Evolutionary conservation across 177 flowering plant species (phyloP).

Genomic region (Vitis hybrid): DNA sequence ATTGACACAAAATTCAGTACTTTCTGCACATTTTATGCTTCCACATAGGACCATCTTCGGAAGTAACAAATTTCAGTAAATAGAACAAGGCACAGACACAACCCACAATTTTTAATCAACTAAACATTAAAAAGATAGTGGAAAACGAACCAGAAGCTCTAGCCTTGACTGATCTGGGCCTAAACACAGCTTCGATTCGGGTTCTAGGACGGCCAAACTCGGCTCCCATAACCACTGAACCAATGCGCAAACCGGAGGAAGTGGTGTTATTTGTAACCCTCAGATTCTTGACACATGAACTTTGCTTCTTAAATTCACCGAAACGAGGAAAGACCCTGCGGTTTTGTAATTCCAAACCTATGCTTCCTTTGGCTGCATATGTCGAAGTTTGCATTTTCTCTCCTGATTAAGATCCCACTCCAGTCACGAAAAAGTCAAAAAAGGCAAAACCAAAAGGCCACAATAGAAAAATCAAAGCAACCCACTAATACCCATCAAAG

Average conservation of each 20-base stretch:
- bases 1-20: too few relatives aligned
- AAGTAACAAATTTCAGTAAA: too few relatives aligned
- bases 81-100: neutral
- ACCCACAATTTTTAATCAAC: neutral
- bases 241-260: constrained; percentile 27
- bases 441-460: neutral
- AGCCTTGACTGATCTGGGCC: constrained; percentile 58
- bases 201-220: constrained; percentile 33
- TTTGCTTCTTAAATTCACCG: constrained; percentile 22
- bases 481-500: neutral
- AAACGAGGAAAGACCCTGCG: constrained; percentile 22
- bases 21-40: neutral
- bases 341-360: constrained; percentile 32
- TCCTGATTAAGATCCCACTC: constrained; percentile 11
- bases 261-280: constrained; percentile 12
- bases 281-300: constrained; percentile 17
- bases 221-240: constrained; percentile 44
- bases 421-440: constrained; percentile 15
- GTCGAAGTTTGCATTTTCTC: constrained; percentile 64
- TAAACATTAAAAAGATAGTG: neutral
- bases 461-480: neutral
- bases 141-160: constrained; percentile 62
- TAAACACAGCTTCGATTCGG: constrained; percentile 29
- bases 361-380: constrained; percentile 31
- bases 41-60: neutral